Percentiles rank a stretch among this genome's conserved stretches.
Evolutionary conservation across 331 rosid genomes (phyloP).

Genomic region (Acacia pycnantha): DNA sequence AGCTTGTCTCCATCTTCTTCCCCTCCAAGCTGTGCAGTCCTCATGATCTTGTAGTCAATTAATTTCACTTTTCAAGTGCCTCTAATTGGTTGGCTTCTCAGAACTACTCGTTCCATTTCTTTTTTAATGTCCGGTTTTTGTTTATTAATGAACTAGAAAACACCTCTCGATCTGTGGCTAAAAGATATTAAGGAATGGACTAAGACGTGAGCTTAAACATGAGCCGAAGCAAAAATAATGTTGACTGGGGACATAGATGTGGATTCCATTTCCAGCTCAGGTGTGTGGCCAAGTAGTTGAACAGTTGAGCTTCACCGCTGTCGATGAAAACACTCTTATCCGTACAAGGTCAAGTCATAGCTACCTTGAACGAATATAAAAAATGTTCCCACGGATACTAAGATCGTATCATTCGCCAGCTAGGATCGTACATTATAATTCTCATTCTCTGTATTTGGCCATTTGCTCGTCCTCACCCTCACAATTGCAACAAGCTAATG

Average conservation of each 20-base stretch:
- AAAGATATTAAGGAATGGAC: not conserved
- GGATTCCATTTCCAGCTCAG: not conserved
- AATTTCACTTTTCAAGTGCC: conserved; percentile 6
- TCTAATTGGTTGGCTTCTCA: not conserved
- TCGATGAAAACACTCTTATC: not conserved
- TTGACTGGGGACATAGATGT: not conserved
- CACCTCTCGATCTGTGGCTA: not conserved
- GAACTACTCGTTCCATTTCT: not conserved
- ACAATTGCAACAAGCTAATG: not conserved
- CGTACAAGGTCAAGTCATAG: not conserved
- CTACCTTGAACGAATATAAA: not conserved
- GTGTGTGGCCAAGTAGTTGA: not conserved
- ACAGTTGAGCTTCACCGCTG: not conserved
- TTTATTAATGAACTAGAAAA: not conserved
- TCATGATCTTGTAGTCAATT: not conserved
- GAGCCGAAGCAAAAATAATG: not conserved
- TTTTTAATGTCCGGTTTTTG: not conserved
- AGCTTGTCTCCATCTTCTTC: not conserved
- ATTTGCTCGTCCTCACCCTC: not conserved
- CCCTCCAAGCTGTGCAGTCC: not conserved
- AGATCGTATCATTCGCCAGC: not conserved
- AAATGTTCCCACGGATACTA: not conserved
- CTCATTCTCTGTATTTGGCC: not conserved
- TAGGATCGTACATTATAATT: not conserved
- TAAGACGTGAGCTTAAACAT: not conserved